Percentiles rank a stretch among this genome's conserved stretches.
These are phyloP conservation scores for Tulasnella calospora DNA, from an alignment of 768 basidiomycete genomes.

Conservation along the genomic window DNA sequence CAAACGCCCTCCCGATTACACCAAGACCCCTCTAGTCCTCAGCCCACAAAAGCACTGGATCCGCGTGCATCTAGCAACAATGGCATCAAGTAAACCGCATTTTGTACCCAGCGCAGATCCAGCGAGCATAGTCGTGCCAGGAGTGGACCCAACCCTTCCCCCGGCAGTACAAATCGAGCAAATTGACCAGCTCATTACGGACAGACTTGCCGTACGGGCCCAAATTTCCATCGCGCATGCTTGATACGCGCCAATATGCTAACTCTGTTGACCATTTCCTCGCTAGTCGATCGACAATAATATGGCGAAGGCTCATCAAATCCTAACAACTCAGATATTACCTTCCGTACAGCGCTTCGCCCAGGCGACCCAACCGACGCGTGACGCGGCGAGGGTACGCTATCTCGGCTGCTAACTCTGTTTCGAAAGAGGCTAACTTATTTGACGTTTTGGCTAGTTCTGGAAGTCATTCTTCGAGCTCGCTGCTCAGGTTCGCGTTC, in stretches of 20 bases:
- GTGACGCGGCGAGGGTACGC: conserved; percentile 82
- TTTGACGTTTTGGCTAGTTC: conserved; percentile 51
- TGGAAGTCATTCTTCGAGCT: conserved; percentile 96
- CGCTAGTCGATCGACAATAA: conserved; percentile 84
- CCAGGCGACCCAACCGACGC: conserved; percentile 77
- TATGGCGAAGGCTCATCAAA: conserved; percentile 82
- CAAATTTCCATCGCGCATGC: no score
- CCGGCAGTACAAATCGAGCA: conserved; percentile 83
- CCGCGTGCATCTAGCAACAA: not conserved
- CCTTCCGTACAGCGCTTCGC: conserved; percentile 90
- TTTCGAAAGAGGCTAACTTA: not conserved
- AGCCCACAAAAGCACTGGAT: no score
- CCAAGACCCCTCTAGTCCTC: no score
- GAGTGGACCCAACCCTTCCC: conserved; percentile 64
- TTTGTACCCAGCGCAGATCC: conserved; percentile 55
- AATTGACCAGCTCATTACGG: conserved; percentile 91
- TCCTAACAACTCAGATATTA: conserved; percentile 71
- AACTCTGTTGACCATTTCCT: not conserved
- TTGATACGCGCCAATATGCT: not conserved
- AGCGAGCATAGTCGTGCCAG: conserved; percentile 59
- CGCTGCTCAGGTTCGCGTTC: conserved; percentile 81
- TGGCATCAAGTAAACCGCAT: not conserved
- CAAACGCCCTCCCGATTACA: no score
- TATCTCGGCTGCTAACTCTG: not conserved
- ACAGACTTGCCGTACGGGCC: conserved; percentile 70